phyloP scores from a whole-genome alignment of 2,329 filamentous ascomycete species.

The Fusarium pilosicola region DNA sequence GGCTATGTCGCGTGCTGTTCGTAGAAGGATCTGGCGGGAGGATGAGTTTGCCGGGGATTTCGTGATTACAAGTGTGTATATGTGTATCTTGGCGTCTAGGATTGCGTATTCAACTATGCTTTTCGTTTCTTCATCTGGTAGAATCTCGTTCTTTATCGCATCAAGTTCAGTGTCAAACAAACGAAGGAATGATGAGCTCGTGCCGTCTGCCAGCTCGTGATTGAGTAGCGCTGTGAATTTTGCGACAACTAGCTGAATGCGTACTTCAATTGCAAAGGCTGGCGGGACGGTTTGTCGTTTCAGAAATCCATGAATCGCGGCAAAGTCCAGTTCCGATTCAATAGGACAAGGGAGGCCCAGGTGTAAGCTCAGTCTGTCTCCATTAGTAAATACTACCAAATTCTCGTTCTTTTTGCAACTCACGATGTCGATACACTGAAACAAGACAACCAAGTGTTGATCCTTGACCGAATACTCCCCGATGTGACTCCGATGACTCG shows the following conservation, averaged over 20 bases:
- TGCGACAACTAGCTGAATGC: constrained; percentile 22
- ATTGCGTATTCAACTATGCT: constrained; percentile 21
- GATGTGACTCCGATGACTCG: constrained; percentile 22
- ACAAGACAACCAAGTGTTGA: constrained; percentile 29
- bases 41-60: constrained; percentile 8
- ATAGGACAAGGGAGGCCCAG: constrained; percentile 22
- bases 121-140: neutral
- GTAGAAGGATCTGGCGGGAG: constrained; percentile 18
- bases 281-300: constrained; percentile 11
- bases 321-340: constrained; percentile 24
- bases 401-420: neutral
- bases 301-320: constrained; percentile 18
- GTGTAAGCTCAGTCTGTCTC: constrained; percentile 21
- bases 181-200: constrained; percentile 21
- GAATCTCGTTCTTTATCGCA: constrained; percentile 4
- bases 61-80: constrained; percentile 24
- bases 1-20: constrained; percentile 12
- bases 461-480: constrained; percentile 14
- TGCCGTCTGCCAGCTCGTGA: constrained; percentile 17
- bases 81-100: constrained; percentile 21
- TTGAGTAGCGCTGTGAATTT: constrained; percentile 28
- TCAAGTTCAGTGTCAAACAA: constrained; percentile 29
- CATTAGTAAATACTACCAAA: neutral
- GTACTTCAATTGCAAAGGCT: constrained; percentile 11
- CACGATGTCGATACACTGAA: constrained; percentile 32